Conservation (phyloP, 2,329 filamentous ascomycete species). For the Colletotrichum filicis region DNA sequence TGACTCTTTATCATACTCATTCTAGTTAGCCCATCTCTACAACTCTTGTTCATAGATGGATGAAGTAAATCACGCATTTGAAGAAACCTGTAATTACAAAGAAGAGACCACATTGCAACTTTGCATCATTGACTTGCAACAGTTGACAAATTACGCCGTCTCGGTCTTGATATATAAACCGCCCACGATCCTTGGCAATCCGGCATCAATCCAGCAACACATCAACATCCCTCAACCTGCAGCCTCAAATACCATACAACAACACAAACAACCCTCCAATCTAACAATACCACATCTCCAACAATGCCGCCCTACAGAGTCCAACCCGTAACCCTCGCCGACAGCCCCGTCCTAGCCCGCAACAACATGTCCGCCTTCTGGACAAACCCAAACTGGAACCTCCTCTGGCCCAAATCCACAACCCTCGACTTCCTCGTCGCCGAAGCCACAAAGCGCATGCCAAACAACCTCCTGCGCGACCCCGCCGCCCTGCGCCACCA, state of each 20-base stretch:
- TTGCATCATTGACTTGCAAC: background rate
- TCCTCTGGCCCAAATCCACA: slow-evolving; percentile 31
- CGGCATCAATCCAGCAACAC: background rate
- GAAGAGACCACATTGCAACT: background rate
- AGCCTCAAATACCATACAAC: background rate
- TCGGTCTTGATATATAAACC: background rate
- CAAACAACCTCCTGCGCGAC: slow-evolving; percentile 36
- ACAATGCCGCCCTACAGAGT: slow-evolving; percentile 6
- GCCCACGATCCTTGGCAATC: background rate
- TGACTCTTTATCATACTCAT: background rate
- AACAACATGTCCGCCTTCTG: slow-evolving; percentile 43
- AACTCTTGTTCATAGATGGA: background rate
- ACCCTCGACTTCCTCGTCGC: slow-evolving; percentile 30
- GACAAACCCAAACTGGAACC: slow-evolving; percentile 38
- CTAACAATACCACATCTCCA: background rate
- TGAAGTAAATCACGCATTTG: background rate
- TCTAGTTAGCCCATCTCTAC: background rate
- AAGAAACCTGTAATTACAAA: background rate
- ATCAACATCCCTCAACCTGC: accelerated
- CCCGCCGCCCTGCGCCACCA: slow-evolving; percentile 36
- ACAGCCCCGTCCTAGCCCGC: slow-evolving; percentile 36
- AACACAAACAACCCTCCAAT: too few relatives aligned
- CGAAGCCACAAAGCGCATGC: slow-evolving; percentile 30
- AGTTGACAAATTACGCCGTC: background rate
- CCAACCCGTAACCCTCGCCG: slow-evolving; percentile 36